phyloP scores from a whole-genome alignment of 371 early-diverging fungal genomes.

The Apophysomyces ossiformis region DNA sequence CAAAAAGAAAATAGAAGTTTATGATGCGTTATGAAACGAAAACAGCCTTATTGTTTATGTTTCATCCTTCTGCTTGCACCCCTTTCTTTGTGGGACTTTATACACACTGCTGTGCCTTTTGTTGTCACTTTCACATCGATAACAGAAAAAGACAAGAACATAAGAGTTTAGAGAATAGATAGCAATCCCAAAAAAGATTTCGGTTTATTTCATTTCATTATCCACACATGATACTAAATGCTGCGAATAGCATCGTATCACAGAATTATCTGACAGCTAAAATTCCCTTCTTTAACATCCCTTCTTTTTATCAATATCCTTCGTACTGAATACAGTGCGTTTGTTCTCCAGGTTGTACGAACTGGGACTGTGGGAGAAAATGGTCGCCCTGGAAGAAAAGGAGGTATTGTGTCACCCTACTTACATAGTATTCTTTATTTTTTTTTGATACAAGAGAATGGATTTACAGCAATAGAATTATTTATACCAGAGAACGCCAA shows the following conservation, averaged over 20 bases:
- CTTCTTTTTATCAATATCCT: neutral
- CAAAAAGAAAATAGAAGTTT: neutral
- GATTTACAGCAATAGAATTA: neutral
- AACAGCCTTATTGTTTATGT: constrained; percentile 6
- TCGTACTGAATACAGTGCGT: neutral
- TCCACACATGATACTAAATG: neutral
- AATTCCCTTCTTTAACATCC: neutral
- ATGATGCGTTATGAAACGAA: constrained; percentile 3
- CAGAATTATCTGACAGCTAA: neutral
- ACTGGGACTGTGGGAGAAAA: constrained; percentile 7
- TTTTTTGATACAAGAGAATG: too few species aligned
- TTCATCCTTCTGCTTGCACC: neutral
- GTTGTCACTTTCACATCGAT: neutral
- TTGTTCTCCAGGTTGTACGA: neutral
- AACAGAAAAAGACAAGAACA: neutral
- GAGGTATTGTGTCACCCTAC: neutral
- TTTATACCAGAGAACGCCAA: neutral
- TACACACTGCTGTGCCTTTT: neutral
- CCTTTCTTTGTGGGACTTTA: neutral
- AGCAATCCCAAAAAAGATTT: neutral
- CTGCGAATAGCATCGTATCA: neutral
- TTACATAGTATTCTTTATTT: neutral
- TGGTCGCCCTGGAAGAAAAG: neutral
- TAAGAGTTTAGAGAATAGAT: neutral
- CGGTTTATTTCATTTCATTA: neutral